A percentile compares a stretch with the other conserved stretches of the same genome.
These are phyloP conservation scores for Aureobasidium uvarum DNA, from an alignment of 2,329 filamentous ascomycete species.

Conservation along the genomic window DNA sequence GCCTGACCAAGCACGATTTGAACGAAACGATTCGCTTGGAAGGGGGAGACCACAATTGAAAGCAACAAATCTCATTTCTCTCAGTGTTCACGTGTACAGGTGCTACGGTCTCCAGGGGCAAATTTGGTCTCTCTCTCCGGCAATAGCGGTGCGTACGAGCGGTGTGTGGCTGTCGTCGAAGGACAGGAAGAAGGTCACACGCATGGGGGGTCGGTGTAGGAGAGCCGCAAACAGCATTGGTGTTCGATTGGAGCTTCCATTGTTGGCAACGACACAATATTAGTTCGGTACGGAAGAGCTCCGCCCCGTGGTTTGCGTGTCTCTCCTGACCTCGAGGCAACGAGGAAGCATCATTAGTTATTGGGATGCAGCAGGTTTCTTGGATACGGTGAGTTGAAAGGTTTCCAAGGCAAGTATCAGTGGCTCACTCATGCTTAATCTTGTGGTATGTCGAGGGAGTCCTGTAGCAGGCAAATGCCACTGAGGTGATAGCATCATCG, in stretches of 20 bases:
- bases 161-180: conserved; percentile 7
- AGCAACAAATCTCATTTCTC: neutral
- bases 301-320: conserved; percentile 1
- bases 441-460: neutral
- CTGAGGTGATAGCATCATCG: neutral
- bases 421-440: neutral
- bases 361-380: neutral
- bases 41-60: neutral
- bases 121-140: neutral
- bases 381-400: neutral
- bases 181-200: neutral
- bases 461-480: neutral
- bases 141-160: neutral
- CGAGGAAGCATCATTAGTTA: neutral
- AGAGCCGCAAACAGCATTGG: neutral
- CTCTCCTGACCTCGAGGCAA: neutral
- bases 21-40: neutral
- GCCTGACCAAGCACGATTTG: conserved; percentile 2
- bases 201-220: neutral
- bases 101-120: neutral
- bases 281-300: neutral
- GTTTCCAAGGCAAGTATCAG: neutral
- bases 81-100: neutral
- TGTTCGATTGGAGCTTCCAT: neutral
- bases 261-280: conserved; percentile 9